Conservation (phyloP, 164 flowering plant genomes). For the Macadamia tetraphylla region DNA sequence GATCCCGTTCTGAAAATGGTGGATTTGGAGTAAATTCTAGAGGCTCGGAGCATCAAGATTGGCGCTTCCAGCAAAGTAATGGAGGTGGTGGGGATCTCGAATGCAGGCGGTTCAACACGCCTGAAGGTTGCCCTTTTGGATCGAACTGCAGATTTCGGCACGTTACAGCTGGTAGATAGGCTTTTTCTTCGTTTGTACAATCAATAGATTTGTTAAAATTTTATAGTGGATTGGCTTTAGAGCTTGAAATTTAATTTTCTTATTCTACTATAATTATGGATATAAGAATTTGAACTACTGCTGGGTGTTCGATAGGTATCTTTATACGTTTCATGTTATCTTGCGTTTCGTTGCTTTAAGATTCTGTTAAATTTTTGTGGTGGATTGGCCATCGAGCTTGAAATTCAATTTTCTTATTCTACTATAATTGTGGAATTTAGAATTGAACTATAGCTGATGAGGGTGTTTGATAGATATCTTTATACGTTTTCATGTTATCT, state of each 20-base stretch:
- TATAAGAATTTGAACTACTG: too few relatives aligned
- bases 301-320: too few relatives aligned
- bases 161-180: constrained; percentile 16
- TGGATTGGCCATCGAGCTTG: background rate
- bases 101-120: constrained; percentile 19
- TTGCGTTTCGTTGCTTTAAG: background rate
- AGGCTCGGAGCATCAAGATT: constrained; percentile 5
- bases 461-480: too few relatives aligned
- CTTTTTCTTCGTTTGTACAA: background rate
- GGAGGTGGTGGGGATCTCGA: constrained; percentile 14
- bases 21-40: constrained; percentile 8
- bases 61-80: constrained; percentile 13
- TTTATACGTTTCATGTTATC: too few relatives aligned
- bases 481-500: too few relatives aligned
- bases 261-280: too few relatives aligned
- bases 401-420: too few relatives aligned
- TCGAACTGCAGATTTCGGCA: constrained; percentile 15
- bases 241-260: too few relatives aligned
- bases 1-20: constrained; percentile 12
- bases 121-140: constrained; percentile 20
- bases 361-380: background rate
- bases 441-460: too few relatives aligned
- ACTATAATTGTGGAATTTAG: too few relatives aligned
- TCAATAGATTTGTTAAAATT: background rate
- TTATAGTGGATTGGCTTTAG: background rate